Base-by-base conservation (phyloP, 805 yeast species). In the Saccharomycopsis malanga region DNA sequence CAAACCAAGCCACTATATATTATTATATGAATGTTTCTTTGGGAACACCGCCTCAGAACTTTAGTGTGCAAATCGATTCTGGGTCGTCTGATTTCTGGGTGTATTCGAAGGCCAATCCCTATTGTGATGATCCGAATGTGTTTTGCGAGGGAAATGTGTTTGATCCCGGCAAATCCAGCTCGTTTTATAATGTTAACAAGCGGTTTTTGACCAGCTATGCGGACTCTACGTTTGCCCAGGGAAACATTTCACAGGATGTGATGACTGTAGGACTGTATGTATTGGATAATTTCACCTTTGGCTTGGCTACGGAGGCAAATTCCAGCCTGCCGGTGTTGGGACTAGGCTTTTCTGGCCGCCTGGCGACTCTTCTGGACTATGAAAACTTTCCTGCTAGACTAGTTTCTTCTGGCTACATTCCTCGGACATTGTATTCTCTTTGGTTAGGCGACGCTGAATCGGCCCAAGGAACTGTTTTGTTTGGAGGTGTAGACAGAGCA, bases 301-400 rank as follows among this genome's bases (percentile, higher is more conserved):
- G 45, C 14, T 24, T 47, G n/a, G 54, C 54, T 17, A 27, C 25
- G 7, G 39, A 18, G 2, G 35, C 39, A n/a, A 58, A 50, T 24
- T 42, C 49, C n/a, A 17, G 35, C 17, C 22, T 35, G 4, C 88
- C 93, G 48, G 91, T 86, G 21, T 63, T 85, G 30, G 88, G 89
- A 22, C 77, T 85, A 52, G 91, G 93, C 4, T 68, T 83, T 43
- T 64, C 75, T 3, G 83, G 79, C 10, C 69, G 83, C 46, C 95
- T 87, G 61, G 68, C 75, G 17, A 29, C 21, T 9, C 23, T 20
- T 24, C 15, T 18, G n/a, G n/a, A n/a, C n/a, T 60, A 61, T 39
- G 54, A 45, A 15, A 59, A 57, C 39, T 56, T 61, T 18, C 62
- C 74, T 9, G 45, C 54, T 27, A 50, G 54, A 46, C 60, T 63